phyloP scores from a whole-genome alignment of 495 filamentous ascomycete genomes.

The Talaromyces proteolyticus region DNA sequence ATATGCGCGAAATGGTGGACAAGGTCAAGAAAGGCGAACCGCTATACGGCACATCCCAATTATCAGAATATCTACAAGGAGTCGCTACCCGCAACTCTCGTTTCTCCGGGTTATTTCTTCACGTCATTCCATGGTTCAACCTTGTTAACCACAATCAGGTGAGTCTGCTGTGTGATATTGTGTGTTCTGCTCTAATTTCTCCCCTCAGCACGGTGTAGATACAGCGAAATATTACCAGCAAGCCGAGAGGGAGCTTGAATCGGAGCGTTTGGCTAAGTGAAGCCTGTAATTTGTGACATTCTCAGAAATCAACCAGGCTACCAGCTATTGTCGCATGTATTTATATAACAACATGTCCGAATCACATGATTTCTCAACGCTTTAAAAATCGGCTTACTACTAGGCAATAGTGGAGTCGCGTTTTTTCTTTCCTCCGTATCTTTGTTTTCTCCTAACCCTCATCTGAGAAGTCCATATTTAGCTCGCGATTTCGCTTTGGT shows the following conservation, averaged over 20 bases:
- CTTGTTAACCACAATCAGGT: slow-evolving; percentile 91
- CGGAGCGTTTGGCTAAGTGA: slow-evolving; percentile 46
- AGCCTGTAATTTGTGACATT: slow-evolving; percentile 11
- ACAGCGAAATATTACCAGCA: slow-evolving; percentile 97
- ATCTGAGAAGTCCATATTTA: slow-evolving; percentile 35
- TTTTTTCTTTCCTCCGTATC: slow-evolving; percentile 3
- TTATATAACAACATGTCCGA: not conserved
- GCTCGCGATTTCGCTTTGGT: slow-evolving; percentile 45
- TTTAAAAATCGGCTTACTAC: not conserved
- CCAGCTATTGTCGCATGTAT: slow-evolving; percentile 2
- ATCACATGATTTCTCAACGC: not conserved
- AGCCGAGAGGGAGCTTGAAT: slow-evolving; percentile 91
- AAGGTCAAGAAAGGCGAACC: slow-evolving; percentile 88
- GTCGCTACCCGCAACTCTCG: slow-evolving; percentile 88
- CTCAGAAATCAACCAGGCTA: not conserved
- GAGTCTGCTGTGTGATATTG: slow-evolving; percentile 11
- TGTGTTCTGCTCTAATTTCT: not conserved
- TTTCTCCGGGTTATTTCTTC: slow-evolving; percentile 76
- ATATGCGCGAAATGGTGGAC: slow-evolving; percentile 96
- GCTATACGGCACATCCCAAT: slow-evolving; percentile 74
- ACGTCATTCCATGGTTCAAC: slow-evolving; percentile 92
- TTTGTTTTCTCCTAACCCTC: not conserved
- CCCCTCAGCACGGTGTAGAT: slow-evolving; percentile 79
- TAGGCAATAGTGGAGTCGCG: not conserved
- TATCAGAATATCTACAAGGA: slow-evolving; percentile 87